Base-by-base conservation (phyloP, 495 filamentous ascomycete species). In the Xylaria scruposa region DNA sequence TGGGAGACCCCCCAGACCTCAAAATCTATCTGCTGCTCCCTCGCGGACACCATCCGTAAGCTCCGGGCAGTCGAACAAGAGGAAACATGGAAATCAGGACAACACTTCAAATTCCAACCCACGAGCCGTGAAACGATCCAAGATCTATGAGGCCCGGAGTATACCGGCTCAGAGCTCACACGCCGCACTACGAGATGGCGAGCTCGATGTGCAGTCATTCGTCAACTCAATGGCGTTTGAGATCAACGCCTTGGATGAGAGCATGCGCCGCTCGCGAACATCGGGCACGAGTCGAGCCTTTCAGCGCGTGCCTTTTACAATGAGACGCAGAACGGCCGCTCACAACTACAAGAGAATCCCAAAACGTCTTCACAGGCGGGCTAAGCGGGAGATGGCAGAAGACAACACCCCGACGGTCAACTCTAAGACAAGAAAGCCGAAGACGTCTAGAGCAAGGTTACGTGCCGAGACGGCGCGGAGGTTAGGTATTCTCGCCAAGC, bases 271-370 rank as follows among this genome's bases (percentile, higher is more conserved):
- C 60, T 91, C 92, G 38, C 95, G 91, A 76, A 86, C 86, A 54
- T 85, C 85, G 10, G 83, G 91, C 70, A 89, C 88, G 4, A 90
- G 86, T 53, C 86, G 96, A 67, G 94, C 94, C 13, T 98, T 98
- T 76, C 96, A 99, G 80, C 85, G 91, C 69, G 92, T 99, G 17
- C 96, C 96, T 0, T 88, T 93, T 71, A 89, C 91, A 59, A 82
- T 99, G 88, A 85, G 96, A 60, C 85, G 96, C 67, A 86, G 96
- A 73, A 97, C 96, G 0, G 96, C 94, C 26, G 97, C 94, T 79
- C 96, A 99, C 80, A 97, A 98, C 88, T 91, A 92, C 54, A 97
- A 97, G 81, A 88, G 90, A 65, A 91, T 99, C n/a, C 96, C 96
- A 33, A 92, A 89, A 76, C 84, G 92, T 73, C 82, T 99, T 73